Conservation (phyloP, 2,329 filamentous ascomycete species). For the Ophiostoma tasmaniense region DNA sequence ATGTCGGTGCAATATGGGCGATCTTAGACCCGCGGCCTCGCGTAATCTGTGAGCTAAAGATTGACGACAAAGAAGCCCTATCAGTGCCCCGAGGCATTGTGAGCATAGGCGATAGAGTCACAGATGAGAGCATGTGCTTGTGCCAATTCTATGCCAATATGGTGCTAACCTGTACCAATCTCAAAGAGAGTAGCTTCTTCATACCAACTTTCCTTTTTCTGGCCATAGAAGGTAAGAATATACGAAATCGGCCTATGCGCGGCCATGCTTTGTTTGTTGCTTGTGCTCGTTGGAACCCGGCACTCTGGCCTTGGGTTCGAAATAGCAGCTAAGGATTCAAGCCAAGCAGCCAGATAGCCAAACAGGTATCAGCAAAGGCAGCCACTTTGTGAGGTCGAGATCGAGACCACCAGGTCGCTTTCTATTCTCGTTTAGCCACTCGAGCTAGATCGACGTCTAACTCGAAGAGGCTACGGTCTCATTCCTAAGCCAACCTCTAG, state of each 20-base stretch:
- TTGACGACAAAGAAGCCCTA: background rate
- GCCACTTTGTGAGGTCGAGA: background rate
- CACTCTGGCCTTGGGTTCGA: background rate
- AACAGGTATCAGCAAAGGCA: no score
- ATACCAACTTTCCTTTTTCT: background rate
- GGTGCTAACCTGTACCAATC: background rate
- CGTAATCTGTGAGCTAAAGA: background rate
- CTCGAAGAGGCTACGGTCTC: conserved; percentile 2
- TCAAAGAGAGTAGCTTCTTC: background rate
- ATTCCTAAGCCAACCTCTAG: background rate
- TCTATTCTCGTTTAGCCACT: background rate
- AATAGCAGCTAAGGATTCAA: background rate
- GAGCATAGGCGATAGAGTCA: background rate
- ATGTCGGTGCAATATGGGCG: background rate
- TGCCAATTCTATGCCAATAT: background rate
- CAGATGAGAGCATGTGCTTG: background rate
- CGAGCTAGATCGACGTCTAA: conserved; percentile 6
- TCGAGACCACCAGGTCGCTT: background rate
- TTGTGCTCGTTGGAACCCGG: background rate
- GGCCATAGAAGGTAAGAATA: background rate
- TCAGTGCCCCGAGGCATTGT: background rate
- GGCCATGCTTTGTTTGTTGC: background rate
- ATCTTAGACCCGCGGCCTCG: background rate
- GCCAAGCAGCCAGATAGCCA: background rate
- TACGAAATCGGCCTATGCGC: no score